Evolutionary conservation across 305 asterid genomes (phyloP).

Genomic region (Plantago lanceolata): DNA sequence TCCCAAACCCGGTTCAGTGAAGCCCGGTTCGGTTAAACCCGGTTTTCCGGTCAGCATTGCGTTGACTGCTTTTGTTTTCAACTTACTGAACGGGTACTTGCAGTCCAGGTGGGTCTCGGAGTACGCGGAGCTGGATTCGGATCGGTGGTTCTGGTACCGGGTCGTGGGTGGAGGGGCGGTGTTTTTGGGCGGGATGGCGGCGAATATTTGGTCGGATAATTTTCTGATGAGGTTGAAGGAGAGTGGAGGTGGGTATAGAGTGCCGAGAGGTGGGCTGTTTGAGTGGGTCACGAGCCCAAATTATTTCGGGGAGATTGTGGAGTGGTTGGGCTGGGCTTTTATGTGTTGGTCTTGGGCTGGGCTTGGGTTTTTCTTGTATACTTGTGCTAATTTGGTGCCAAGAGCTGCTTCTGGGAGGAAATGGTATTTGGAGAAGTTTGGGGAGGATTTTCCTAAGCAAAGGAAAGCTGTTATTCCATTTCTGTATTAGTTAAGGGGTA

Average conservation of each 20-base stretch:
- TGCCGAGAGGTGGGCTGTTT: constrained; percentile 69
- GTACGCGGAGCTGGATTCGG: constrained; percentile 39
- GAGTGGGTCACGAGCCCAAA: constrained; percentile 77
- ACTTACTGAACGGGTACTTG: constrained; percentile 41
- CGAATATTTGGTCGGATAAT: constrained; percentile 58
- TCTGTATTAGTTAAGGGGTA: constrained; percentile 42
- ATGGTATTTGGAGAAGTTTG: constrained; percentile 80
- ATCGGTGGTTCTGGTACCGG: constrained; percentile 49
- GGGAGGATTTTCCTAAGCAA: constrained; percentile 65
- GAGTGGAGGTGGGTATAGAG: constrained; percentile 57
- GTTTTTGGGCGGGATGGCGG: constrained; percentile 54
- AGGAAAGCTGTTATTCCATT: constrained; percentile 79
- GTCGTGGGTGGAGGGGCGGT: constrained; percentile 33
- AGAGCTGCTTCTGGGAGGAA: constrained; percentile 52
- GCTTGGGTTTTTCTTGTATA: constrained; percentile 56
- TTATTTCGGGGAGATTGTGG: constrained; percentile 78
- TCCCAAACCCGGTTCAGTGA: too few species aligned
- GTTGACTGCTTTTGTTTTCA: constrained; percentile 45
- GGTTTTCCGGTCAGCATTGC: constrained; percentile 55
- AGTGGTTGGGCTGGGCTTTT: constrained; percentile 91
- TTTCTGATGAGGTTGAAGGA: constrained; percentile 48
- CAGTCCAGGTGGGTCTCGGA: constrained; percentile 48
- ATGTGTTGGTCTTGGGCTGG: constrained; percentile 89
- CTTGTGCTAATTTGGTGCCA: constrained; percentile 77
- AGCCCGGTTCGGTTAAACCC: constrained; percentile 13